A percentile compares a stretch with the other conserved stretches of the same genome.
These are phyloP conservation scores for Claviceps spartinae DNA, from an alignment of 2,329 filamentous ascomycete genomes.

Conservation along the genomic window DNA sequence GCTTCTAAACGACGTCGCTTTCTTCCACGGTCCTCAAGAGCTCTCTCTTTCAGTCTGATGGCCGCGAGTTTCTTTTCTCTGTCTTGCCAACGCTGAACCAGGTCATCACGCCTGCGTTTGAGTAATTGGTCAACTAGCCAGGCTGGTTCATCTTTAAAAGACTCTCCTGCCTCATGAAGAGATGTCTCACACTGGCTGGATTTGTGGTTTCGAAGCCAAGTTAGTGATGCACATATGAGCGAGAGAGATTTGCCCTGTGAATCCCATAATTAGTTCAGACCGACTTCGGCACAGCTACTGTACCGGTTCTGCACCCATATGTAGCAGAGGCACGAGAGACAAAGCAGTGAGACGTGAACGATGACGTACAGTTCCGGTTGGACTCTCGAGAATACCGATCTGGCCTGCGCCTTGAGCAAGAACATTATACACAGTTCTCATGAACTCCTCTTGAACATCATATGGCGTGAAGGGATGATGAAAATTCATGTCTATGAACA, in stretches of 20 bases:
- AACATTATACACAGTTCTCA: constrained; percentile 68
- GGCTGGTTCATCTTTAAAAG: constrained; percentile 55
- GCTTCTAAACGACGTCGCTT: constrained; percentile 34
- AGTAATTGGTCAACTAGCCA: constrained; percentile 76
- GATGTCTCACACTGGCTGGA: constrained; percentile 40
- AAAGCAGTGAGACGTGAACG: background rate
- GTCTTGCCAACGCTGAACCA: constrained; percentile 54
- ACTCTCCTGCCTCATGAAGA: constrained; percentile 29
- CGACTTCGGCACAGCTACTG: too few relatives aligned
- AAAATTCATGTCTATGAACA: constrained; percentile 42
- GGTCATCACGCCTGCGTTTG: constrained; percentile 51
- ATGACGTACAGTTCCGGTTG: constrained; percentile 57
- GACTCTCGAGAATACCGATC: constrained; percentile 80
- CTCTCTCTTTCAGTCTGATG: constrained; percentile 49
- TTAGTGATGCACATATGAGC: constrained; percentile 75
- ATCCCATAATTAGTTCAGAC: background rate
- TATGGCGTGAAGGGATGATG: constrained; percentile 83
- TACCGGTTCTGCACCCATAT: too few relatives aligned
- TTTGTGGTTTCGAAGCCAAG: constrained; percentile 82
- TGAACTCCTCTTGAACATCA: constrained; percentile 76
- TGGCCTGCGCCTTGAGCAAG: constrained; percentile 58
- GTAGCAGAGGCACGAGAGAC: background rate
- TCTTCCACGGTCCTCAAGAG: constrained; percentile 34
- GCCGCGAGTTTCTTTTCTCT: constrained; percentile 58
- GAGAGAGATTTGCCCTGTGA: constrained; percentile 74